These are phyloP conservation scores for Aechmea fasciata DNA, from an alignment of 176 grass and related monocot genomes.

Conservation along the genomic window DNA sequence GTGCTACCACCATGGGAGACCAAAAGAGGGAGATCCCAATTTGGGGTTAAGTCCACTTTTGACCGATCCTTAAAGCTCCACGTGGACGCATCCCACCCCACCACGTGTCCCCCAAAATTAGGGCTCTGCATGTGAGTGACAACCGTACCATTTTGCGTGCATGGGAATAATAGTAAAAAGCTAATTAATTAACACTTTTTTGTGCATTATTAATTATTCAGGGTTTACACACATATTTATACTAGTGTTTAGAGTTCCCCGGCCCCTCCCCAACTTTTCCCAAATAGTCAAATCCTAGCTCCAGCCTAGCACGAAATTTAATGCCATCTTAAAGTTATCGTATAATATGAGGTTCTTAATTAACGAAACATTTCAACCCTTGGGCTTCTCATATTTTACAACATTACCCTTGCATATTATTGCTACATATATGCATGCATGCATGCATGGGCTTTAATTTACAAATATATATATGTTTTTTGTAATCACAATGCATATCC, in stretches of 20 bases:
- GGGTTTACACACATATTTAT: background rate
- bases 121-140: constrained; percentile 8
- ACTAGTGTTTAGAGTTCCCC: constrained; percentile 23
- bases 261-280: constrained; percentile 22
- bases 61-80: constrained; percentile 18
- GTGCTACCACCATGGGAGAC: constrained; percentile 53
- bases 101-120: background rate
- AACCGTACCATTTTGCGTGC: constrained; percentile 6
- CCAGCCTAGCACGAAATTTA: constrained; percentile 23
- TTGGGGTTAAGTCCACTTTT: constrained; percentile 12
- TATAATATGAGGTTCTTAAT: background rate
- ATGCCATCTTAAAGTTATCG: constrained; percentile 31
- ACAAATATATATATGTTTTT: no score
- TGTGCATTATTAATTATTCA: no score
- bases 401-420: no score
- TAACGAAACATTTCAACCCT: background rate
- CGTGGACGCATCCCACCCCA: background rate
- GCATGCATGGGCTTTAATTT: no score
- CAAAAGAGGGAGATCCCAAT: constrained; percentile 5
- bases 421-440: no score
- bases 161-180: no score
- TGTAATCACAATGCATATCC: no score
- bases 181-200: no score
- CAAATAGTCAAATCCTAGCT: constrained; percentile 47
- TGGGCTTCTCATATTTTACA: no score